Evolutionary conservation across 768 basidiomycete genomes (phyloP).

Genomic region (Tremella mesenterica): DNA sequence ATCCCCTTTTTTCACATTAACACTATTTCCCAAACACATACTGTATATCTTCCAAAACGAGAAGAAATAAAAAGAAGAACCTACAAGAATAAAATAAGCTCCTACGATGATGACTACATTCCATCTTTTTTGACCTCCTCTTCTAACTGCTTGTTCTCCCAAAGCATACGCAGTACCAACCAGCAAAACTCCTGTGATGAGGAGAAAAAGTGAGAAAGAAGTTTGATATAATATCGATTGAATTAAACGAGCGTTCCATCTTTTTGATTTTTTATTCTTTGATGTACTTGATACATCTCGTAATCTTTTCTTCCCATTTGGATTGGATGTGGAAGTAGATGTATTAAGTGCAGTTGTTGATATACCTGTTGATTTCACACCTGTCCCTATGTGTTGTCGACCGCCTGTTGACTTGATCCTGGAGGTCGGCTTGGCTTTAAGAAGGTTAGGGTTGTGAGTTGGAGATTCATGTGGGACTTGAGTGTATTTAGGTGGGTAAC

Average conservation of each 20-base stretch:
- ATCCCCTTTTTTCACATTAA: conserved; percentile 12
- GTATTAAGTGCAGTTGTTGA: too few species aligned
- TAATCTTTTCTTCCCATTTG: too few species aligned
- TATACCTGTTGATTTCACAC: too few species aligned
- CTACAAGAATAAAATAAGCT: conserved; percentile 34
- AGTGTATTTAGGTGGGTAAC: too few species aligned
- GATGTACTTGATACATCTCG: too few species aligned
- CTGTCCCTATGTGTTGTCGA: too few species aligned
- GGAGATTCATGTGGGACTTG: too few species aligned
- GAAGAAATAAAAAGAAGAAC: conserved; percentile 7
- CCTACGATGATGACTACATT: conserved; percentile 40
- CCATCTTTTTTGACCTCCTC: conserved; percentile 22
- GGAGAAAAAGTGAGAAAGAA: conserved; percentile 28
- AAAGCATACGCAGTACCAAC: conserved; percentile 29
- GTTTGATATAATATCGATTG: conserved; percentile 29
- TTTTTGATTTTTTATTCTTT: not conserved
- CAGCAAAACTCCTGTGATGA: conserved; percentile 20
- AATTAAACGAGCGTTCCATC: not conserved
- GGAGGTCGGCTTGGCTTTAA: too few species aligned
- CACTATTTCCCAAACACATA: not conserved
- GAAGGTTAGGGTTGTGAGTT: too few species aligned
- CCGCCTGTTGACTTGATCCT: too few species aligned
- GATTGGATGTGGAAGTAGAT: too few species aligned
- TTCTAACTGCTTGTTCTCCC: conserved; percentile 28
- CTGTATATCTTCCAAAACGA: not conserved